Base-by-base conservation (phyloP, 331 rosid species). In the Rhamnella rubrinervis region DNA sequence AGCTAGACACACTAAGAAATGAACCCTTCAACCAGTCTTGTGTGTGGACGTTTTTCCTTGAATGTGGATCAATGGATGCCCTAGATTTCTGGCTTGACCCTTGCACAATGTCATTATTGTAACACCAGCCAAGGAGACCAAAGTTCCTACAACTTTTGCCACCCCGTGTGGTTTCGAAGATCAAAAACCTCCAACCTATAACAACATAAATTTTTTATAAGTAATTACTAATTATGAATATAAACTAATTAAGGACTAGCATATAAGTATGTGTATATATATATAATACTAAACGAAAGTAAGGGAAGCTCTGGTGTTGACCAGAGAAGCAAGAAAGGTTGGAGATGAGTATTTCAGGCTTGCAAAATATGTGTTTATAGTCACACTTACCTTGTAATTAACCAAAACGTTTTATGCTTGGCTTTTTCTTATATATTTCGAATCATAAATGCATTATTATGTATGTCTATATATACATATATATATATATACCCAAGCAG, bases 21-120 rank as follows among this genome's bases (percentile, higher is more conserved):
- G 97, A 93, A 70, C 97, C 98, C 89, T 80, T 87, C 25, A 88
- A 46, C 89, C 98, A 85, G 23, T 72, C 68, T 87, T 86, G 55
- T 75, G 85, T 12, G 68, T 63, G 50, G 80, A 66, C 52, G 77
- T 66, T 59, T 41, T 84, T 49, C 82, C 78, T 66, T 66, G 80
- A 26, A 81, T 73, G 6, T 80, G 85, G 57, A 91, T 73, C 8
- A 87, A 41, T 39, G 95, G 96, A 59, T 23, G 71, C 87, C 88
- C 55, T 8, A 83, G 19, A 77, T 77, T 84, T 79, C 56, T 87
- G 1, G 55, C 20, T 25, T 88, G 82, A 16, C 98, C 96, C 21
- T 83, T 91, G 74, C 85, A 93, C 55, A 93, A 76, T 66, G 96
- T 91, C 97, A 93, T 91, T n/a, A 76, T 82, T 87, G 77, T 79